phyloP scores from a whole-genome alignment of 495 filamentous ascomycete genomes.

The Jackrogersella multiformis region DNA sequence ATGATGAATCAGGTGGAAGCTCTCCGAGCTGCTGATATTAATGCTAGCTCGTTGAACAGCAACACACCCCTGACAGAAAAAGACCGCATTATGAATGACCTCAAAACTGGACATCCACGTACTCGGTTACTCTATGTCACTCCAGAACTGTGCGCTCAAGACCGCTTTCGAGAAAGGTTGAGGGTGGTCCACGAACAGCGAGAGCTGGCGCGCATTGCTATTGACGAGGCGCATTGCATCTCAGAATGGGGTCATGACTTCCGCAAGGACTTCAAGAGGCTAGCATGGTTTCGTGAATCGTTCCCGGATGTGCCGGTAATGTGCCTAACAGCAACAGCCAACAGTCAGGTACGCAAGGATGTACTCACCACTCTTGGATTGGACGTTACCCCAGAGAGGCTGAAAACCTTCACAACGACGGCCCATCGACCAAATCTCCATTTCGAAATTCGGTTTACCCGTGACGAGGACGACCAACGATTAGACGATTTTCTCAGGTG shows the following conservation, averaged over 20 bases:
- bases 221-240: slow-evolving; percentile 97
- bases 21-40: slow-evolving; percentile 74
- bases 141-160: slow-evolving; percentile 83
- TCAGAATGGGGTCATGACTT: slow-evolving; percentile 99
- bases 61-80: slow-evolving; percentile 72
- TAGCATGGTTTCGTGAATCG: slow-evolving; percentile 85
- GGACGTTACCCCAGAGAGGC: slow-evolving; percentile 55
- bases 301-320: slow-evolving; percentile 88
- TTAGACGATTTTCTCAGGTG: slow-evolving; percentile 75
- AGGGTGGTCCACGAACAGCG: slow-evolving; percentile 78
- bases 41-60: slow-evolving; percentile 87
- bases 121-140: slow-evolving; percentile 92
- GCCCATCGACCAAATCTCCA: slow-evolving; percentile 87
- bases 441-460: slow-evolving; percentile 89
- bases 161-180: slow-evolving; percentile 79
- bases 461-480: slow-evolving; percentile 74
- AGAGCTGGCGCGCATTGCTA: slow-evolving; percentile 83
- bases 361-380: slow-evolving; percentile 79
- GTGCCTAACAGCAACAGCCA: slow-evolving; percentile 91
- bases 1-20: slow-evolving; percentile 96
- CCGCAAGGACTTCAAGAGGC: slow-evolving; percentile 85
- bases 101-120: slow-evolving; percentile 84
- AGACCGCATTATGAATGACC: slow-evolving; percentile 75
- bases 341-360: slow-evolving; percentile 77
- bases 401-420: slow-evolving; percentile 82